Conservation (phyloP, 441 rosid species). For the Flueggea neowawraea region DNA sequence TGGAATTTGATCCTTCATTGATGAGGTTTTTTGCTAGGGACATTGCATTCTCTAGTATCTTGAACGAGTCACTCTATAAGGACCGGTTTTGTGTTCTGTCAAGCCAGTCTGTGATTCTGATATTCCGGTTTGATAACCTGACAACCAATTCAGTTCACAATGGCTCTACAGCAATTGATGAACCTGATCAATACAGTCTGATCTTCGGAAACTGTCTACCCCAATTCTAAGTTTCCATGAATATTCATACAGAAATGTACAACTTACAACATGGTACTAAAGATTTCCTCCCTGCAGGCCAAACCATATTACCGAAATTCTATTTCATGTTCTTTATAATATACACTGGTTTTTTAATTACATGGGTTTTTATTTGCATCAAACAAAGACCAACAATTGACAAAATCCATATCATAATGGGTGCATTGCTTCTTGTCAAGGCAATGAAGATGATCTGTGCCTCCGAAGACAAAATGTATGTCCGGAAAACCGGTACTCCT, state of each 20-base stretch:
- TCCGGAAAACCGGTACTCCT: constrained; percentile 45
- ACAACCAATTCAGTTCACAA: constrained; percentile 19
- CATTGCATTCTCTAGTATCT: constrained; percentile 20
- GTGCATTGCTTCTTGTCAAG: constrained; percentile 43
- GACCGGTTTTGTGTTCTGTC: constrained; percentile 32
- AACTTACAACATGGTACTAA: constrained; percentile 25
- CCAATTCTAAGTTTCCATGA: constrained; percentile 46
- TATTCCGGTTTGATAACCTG: constrained; percentile 34
- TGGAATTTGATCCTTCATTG: constrained; percentile 26
- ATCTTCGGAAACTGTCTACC: constrained; percentile 51
- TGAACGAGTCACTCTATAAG: constrained; percentile 23
- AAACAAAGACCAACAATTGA: constrained; percentile 28
- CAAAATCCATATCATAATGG: constrained; percentile 54
- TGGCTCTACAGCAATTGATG: constrained; percentile 20
- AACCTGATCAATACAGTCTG: constrained; percentile 38
- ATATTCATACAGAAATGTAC: constrained; percentile 53
- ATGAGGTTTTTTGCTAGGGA: constrained; percentile 44
- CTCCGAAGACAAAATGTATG: constrained; percentile 40
- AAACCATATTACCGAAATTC: constrained; percentile 36
- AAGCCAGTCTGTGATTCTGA: constrained; percentile 22
- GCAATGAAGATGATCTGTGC: constrained; percentile 56
- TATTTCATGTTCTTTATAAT: constrained; percentile 29
- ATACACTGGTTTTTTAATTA: constrained; percentile 24
- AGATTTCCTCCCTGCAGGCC: constrained; percentile 52
- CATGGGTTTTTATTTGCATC: constrained; percentile 36